Percentiles rank a stretch among this genome's conserved stretches.
These are phyloP conservation scores for Colletotrichum higginsianum DNA, from an alignment of 2,329 filamentous ascomycete species.

Conservation along the genomic window DNA sequence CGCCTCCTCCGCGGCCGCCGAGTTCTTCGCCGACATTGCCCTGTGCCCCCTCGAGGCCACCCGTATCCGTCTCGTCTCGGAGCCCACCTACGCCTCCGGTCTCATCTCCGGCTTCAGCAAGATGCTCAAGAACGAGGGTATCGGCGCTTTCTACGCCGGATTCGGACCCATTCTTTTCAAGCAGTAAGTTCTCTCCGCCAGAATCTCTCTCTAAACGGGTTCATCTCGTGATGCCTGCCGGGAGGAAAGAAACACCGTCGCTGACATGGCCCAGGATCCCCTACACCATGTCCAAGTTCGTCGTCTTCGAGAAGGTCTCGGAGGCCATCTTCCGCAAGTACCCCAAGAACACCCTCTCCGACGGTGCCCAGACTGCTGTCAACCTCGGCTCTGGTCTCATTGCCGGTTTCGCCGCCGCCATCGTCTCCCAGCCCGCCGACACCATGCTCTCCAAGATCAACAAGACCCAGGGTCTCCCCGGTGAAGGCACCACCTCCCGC, in stretches of 20 bases:
- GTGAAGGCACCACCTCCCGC: conserved; percentile 85
- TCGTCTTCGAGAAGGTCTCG: conserved; percentile 90
- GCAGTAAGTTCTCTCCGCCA: conserved; percentile 70
- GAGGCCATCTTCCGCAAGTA: conserved; percentile 78
- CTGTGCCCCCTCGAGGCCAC: conserved; percentile 94
- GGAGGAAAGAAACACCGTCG: too few relatives aligned
- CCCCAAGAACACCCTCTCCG: conserved; percentile 80
- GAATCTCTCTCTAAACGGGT: too few relatives aligned
- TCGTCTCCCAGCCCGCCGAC: conserved; percentile 91
- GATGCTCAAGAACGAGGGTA: conserved; percentile 86
- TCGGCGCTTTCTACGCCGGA: conserved; percentile 90
- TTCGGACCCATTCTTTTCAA: conserved; percentile 91
- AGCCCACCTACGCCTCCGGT: conserved; percentile 87
- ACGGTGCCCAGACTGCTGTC: conserved; percentile 80
- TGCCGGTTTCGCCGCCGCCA: conserved; percentile 84
- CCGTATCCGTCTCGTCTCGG: conserved; percentile 92
- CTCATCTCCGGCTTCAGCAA: conserved; percentile 85
- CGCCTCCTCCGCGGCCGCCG: conserved; percentile 75
- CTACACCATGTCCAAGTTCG: conserved; percentile 97
- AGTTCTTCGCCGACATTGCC: conserved; percentile 83
- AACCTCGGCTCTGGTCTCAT: conserved; percentile 76
- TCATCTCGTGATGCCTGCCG: background rate
- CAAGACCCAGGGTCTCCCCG: conserved; percentile 90
- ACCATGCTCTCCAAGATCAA: conserved; percentile 97
- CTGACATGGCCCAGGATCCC: conserved; percentile 73